Conservation (phyloP, 129 eudicot species). For the Sambucus nigra region DNA sequence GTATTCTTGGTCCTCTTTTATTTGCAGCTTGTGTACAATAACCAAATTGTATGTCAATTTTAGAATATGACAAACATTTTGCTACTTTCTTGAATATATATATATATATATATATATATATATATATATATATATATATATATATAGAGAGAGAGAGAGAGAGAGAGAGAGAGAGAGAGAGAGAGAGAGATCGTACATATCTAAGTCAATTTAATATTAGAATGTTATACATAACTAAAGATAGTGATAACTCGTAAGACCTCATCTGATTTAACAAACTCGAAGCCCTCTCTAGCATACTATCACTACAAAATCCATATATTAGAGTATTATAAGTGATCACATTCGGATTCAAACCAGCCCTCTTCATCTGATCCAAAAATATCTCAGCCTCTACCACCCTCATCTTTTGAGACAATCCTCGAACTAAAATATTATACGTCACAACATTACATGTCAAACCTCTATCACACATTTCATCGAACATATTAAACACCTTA, state of each 20-base stretch:
- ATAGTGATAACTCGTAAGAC: conserved; percentile 29
- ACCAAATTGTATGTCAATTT: too few species aligned
- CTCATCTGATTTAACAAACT: conserved; percentile 28
- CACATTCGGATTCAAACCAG: conserved; percentile 32
- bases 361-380: conserved; percentile 26
- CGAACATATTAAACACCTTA: conserved; percentile 27
- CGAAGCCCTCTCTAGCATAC: conserved; percentile 28
- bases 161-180: conserved; percentile 6
- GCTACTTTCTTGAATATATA: neutral
- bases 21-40: too few species aligned
- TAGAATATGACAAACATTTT: too few species aligned
- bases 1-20: too few species aligned
- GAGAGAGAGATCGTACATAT: neutral
- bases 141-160: neutral
- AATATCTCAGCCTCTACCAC: conserved; percentile 27
- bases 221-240: conserved; percentile 33
- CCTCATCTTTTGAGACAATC: conserved; percentile 22
- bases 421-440: conserved; percentile 32
- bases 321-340: conserved; percentile 38
- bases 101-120: neutral
- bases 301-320: conserved; percentile 32
- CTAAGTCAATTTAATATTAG: too few species aligned
- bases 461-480: conserved; percentile 40
- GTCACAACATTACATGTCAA: conserved; percentile 40
- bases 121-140: neutral